These are phyloP conservation scores for Colletotrichum salicis DNA, from an alignment of 2,329 filamentous ascomycete genomes.

Conservation along the genomic window DNA sequence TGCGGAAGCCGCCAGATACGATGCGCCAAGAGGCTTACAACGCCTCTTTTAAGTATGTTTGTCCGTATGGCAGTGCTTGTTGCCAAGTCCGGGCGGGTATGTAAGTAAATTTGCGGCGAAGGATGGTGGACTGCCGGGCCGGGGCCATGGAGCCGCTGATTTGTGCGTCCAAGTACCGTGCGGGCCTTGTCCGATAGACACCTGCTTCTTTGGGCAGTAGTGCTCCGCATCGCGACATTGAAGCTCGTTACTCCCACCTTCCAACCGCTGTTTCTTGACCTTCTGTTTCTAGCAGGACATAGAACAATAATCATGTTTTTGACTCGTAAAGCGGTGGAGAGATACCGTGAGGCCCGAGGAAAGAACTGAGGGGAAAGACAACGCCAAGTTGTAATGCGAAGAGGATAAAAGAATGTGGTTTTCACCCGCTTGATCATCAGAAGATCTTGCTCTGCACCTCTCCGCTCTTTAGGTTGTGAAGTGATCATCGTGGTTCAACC, in stretches of 20 bases:
- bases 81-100: constrained; percentile 31
- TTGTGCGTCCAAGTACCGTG: constrained; percentile 24
- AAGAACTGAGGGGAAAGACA: neutral
- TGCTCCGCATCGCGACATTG: constrained; percentile 27
- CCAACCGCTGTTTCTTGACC: neutral
- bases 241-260: constrained; percentile 1
- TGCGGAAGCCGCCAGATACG: constrained; percentile 17
- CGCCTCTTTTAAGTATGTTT: constrained; percentile 2
- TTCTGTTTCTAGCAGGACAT: constrained; percentile 26
- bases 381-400: constrained; percentile 11
- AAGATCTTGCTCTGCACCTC: constrained; percentile 1
- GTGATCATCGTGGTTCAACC: constrained; percentile 20
- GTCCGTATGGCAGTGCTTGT: constrained; percentile 16
- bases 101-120: constrained; percentile 28
- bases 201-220: constrained; percentile 33
- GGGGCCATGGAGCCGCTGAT: constrained; percentile 12
- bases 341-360: neutral
- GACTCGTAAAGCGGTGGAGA: constrained; percentile 7
- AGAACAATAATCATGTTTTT: constrained; percentile 8
- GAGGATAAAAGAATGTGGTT: constrained; percentile 17
- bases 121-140: constrained; percentile 31
- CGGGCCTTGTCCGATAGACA: constrained; percentile 16
- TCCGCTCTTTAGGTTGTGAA: constrained; percentile 11
- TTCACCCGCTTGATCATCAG: neutral
- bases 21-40: neutral